Base-by-base conservation (phyloP, 164 flowering plant species). In the Paratinospora sagittata region DNA sequence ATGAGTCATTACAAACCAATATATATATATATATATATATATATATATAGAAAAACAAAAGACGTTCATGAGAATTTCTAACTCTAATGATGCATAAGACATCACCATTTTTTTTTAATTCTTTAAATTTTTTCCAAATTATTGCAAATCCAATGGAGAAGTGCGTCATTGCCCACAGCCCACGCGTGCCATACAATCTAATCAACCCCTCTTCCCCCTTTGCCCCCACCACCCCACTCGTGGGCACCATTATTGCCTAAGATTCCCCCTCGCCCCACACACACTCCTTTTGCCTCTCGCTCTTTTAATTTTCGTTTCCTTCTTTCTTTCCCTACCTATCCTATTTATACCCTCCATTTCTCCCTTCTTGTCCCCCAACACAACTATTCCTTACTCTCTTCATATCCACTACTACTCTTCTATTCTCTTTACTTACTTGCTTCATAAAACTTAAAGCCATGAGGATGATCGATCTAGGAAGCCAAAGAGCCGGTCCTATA, bases 391-490 rank as follows among this genome's bases (percentile, higher is more conserved):
- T 55, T 21, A 6, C 24, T 23, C 7, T n/a, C 79, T 27, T 33
- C 78, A n/a, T n/a, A n/a, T n/a, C 34, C 4, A 30, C 34, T 30
- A 30, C 34, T 30, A 30, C 34, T 30, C 2, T 4, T 30, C 34
- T 30, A 2, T 4, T 30, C 34, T 30, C 34, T 30, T 30, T 30
- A 30, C 34, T 30, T 30, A 4, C 34, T 30, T 30, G 34, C 34
- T 30, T 30, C 19, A 4, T 52, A 11, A 52, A 17, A 14, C 58
- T n/a, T 16, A 11, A 11, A 64, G 45, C 64, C 71, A 79, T 74
- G 81, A 81, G 73, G 78, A 84, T 85, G 88, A 68, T 83, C 26
- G 85, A 85, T 61, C 58, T 85, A 57, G 85, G 82, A 64, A 81
- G 70, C 73, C 82, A 80, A 63, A 80, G 84, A 69, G 88, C 23